These are phyloP conservation scores for Trypanosoma caninum DNA, from an alignment of 208 protist genomes.

Conservation along the genomic window DNA sequence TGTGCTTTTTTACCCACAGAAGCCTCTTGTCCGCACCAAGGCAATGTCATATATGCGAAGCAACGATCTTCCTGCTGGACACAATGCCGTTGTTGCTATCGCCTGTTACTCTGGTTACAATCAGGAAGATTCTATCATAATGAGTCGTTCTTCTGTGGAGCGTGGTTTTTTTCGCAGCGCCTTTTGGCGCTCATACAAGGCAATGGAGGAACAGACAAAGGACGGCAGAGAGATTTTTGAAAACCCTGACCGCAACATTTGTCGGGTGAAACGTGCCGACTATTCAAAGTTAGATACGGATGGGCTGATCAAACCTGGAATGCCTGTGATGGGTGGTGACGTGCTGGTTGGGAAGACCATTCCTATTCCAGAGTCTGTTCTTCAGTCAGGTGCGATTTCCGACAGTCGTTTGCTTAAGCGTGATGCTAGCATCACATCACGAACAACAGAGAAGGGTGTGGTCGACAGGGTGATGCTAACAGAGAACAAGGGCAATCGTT, in stretches of 20 bases:
- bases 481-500: slow-evolving; percentile 86
- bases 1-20: slow-evolving; percentile 96
- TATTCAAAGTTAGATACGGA: slow-evolving; percentile 97
- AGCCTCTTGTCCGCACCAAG: slow-evolving; percentile 90
- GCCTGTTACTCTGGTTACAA: slow-evolving; percentile 98
- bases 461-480: slow-evolving; percentile 94
- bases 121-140: slow-evolving; percentile 98
- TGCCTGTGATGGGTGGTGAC: slow-evolving; percentile 84
- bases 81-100: slow-evolving; percentile 97
- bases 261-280: slow-evolving; percentile 72
- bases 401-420: slow-evolving; percentile 71
- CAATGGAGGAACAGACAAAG: slow-evolving; percentile 72
- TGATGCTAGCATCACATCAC: slow-evolving; percentile 81
- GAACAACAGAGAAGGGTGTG: slow-evolving; percentile 90
- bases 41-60: slow-evolving; percentile 95
- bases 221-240: slow-evolving; percentile 91
- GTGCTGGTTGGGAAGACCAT: slow-evolving; percentile 90
- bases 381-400: slow-evolving; percentile 9
- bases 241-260: slow-evolving; percentile 87
- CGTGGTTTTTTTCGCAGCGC: slow-evolving; percentile 88
- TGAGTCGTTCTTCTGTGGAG: slow-evolving; percentile 96
- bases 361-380: slow-evolving; percentile 18
- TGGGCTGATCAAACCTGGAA: slow-evolving; percentile 90
- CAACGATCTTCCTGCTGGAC: slow-evolving; percentile 93
- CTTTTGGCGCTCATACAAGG: slow-evolving; percentile 92